Base-by-base conservation (phyloP, 2,329 filamentous ascomycete species). In the Neopestalotiopsis rosae region DNA sequence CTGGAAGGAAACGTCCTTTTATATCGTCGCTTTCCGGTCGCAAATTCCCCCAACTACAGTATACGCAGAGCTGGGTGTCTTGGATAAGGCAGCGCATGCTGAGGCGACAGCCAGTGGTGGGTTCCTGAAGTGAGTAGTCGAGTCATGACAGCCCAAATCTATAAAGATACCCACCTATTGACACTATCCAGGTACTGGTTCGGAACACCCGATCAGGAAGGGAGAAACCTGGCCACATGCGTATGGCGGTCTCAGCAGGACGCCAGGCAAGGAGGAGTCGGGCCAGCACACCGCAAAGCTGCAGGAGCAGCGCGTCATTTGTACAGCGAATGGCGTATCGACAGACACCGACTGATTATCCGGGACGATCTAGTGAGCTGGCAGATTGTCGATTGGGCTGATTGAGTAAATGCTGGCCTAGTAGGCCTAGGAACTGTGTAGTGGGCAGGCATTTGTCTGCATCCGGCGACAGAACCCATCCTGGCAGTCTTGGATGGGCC, bases 11-110 rank as follows among this genome's bases (percentile, higher is more conserved):
- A 87, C 86, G 64, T 86, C 84, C 34, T 97, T 95, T 82, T 97
- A 95, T 81, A 90, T 96, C 68, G 94, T 97, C 56, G 91, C 91
- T 4, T 97, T 97, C 81, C 88, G 93, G 17, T 95, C 92, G 5
- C 87, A 86, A 72, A 88, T 97, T 68, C 89, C 90, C 49, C 84
- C 87, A 1, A 87, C 85, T 13, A 92, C 91, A 1, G 89, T 94
- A 71, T 89, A 89, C 69, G 87, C 88, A 12, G 86, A 91, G 69
- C 86, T 97, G 52, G 90, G 90, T 56, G 85, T 86, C 32, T 85
- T 97, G 40, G 95, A 97, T 80, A 90, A 91, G 76, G 89, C 89
- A 69, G 92, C 92, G 6, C 94, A 97, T 78, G 86, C 88, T 30
- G 94, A 97, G 79, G 95, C 95, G 13, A 91, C 91, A 20, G 87